A percentile compares a stretch with the other conserved stretches of the same genome.
phyloP scores from a whole-genome alignment of 1,139 yeast genomes.

The Zygosaccharomyces pseudobailii region DNA sequence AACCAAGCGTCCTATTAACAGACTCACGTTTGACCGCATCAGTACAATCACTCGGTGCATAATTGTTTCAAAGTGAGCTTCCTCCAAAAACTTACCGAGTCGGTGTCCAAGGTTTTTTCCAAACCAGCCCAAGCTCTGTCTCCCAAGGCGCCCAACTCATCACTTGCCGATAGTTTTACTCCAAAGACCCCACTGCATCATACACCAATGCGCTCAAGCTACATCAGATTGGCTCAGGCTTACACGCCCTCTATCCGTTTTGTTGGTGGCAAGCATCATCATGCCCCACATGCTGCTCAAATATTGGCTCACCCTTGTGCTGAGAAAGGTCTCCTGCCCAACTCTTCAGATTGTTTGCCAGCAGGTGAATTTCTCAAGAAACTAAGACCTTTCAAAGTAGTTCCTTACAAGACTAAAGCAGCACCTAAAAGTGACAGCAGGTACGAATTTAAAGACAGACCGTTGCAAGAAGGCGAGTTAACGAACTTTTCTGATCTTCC shows the following conservation, averaged over 20 bases:
- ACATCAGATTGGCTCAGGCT: conserved; percentile 31
- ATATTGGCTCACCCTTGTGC: conserved; percentile 45
- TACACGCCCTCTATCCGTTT: conserved; percentile 58
- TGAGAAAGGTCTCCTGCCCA: conserved; percentile 41
- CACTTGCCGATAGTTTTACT: conserved; percentile 1
- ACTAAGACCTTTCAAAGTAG: conserved; percentile 28
- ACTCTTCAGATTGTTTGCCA: conserved; percentile 31
- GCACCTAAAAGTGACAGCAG: conserved; percentile 34
- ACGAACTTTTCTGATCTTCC: conserved; percentile 65
- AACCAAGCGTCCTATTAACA: neutral
- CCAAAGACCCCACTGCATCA: conserved; percentile 1
- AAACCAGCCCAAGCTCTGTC: conserved; percentile 9
- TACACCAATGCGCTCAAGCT: conserved; percentile 35
- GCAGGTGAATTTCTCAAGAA: conserved; percentile 29
- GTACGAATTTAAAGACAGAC: conserved; percentile 39
- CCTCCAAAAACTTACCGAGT: conserved; percentile 9
- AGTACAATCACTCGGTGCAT: neutral
- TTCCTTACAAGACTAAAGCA: conserved; percentile 37
- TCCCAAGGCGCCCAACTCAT: conserved; percentile 1
- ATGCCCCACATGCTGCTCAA: conserved; percentile 28
- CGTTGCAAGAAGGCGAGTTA: conserved; percentile 32
- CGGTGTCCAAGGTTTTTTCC: conserved; percentile 13
- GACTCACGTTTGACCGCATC: neutral
- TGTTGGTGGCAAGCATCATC: conserved; percentile 45
- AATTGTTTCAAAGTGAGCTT: conserved; percentile 15